Percentiles rank a stretch among this genome's conserved stretches.
These are phyloP conservation scores for Helichrysum umbraculigerum DNA, from an alignment of 129 eudicot species.

Conservation along the genomic window DNA sequence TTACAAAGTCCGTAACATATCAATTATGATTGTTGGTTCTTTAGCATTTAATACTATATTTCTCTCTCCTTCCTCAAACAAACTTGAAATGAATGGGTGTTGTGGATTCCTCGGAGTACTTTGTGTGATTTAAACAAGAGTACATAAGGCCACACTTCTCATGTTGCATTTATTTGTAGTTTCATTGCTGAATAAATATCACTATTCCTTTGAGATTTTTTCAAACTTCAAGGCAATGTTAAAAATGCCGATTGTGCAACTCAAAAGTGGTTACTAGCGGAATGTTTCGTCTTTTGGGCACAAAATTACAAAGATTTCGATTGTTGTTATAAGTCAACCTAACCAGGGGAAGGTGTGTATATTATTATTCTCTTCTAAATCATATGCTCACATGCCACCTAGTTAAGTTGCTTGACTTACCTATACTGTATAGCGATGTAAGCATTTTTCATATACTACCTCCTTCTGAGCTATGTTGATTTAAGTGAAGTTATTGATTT, in stretches of 20 bases:
- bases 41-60: background rate
- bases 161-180: background rate
- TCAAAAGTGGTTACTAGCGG: slow-evolving; percentile 75
- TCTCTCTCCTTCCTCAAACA: background rate
- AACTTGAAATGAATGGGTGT: slow-evolving; percentile 55
- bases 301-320: slow-evolving; percentile 72
- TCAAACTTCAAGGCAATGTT: background rate
- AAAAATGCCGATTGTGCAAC: slow-evolving; percentile 40
- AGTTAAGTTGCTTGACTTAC: background rate
- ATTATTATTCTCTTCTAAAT: background rate
- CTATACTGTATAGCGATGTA: background rate
- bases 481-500: background rate
- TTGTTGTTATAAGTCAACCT: slow-evolving; percentile 67
- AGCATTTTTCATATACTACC: too few relatives aligned
- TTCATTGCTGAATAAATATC: background rate
- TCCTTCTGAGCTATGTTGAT: background rate
- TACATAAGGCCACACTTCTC: slow-evolving; percentile 33
- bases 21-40: too few relatives aligned
- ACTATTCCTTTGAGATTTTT: slow-evolving; percentile 7
- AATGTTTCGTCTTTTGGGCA: slow-evolving; percentile 66
- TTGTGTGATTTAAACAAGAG: slow-evolving; percentile 74
- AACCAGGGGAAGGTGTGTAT: slow-evolving; percentile 66
- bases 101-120: slow-evolving; percentile 69
- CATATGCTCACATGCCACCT: background rate
- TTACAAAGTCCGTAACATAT: too few relatives aligned